Base-by-base conservation (phyloP, 2,329 filamentous ascomycete species). In the Ophiostoma fasciatum region DNA sequence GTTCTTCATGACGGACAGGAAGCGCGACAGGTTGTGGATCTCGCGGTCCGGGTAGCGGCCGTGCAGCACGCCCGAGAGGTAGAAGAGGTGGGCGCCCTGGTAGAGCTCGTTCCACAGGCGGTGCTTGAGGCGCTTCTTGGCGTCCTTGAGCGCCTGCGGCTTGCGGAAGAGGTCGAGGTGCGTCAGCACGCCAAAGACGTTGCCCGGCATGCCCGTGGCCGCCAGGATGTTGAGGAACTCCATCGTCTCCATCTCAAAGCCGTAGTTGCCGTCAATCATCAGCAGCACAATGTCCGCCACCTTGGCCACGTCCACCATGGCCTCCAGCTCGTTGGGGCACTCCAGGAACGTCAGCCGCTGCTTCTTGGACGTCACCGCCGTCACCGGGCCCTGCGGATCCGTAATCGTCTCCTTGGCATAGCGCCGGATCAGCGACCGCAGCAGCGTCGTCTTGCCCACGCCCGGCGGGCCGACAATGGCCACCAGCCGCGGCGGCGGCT, bases 211-310 rank as follows among this genome's bases (percentile, higher is more conserved):
- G 56, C 90, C 90, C 21, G 82, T 93, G 3, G 84, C 75, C n/a
- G 82, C 80, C 34, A 98, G 65, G 14, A 94, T 78, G 49, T 94
- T 96, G 51, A 98, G 63, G 43, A 98, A 98, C 59, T 98, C 90
- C 90, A 98, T 98, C 0, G 90, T 98, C 67, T 98, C 90, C 90
- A 98, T 98, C 61, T 98, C 90, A 53, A 98, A 98, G 12, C 90
- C 92, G 51, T 82, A 98, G 60, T 96, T 96, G 38, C 90, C 92
- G 53, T 98, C 90, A 48, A 98, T 98, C 82, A 98, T 90, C 38
- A 98, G 70, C 33, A 98, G 68, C 6, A 96, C 83, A 49, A 98
- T 94, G 55, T 98, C 90, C 14, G 92, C 90, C 29, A 98, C 82
- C 60, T 98, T 98, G 41, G 90, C 83, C 38, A 94, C 71, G 57